These are phyloP conservation scores for Globisporangium solare DNA, from an alignment of 352 stramenopile species.

Conservation along the genomic window DNA sequence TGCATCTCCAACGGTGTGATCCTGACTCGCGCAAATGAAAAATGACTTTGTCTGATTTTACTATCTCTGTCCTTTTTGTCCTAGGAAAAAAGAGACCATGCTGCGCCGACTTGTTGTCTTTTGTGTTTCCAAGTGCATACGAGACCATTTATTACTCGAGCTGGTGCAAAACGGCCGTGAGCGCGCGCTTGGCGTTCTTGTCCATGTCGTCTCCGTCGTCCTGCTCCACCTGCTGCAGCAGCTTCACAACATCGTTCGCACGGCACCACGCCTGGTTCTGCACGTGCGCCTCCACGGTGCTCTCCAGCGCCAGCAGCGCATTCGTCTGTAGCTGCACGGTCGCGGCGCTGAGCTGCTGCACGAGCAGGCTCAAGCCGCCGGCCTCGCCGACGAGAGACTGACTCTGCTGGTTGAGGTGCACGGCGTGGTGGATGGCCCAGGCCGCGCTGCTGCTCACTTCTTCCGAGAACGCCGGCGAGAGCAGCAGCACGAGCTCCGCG, in stretches of 20 bases:
- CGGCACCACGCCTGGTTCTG: slow-evolving; percentile 47
- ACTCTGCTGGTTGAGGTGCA: slow-evolving; percentile 56
- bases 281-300: slow-evolving; percentile 36
- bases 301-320: slow-evolving; percentile 60
- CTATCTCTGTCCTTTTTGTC: no score
- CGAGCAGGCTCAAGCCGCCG: slow-evolving; percentile 52
- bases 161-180: slow-evolving; percentile 41
- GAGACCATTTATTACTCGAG: slow-evolving; percentile 18
- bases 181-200: slow-evolving; percentile 42
- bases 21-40: no score
- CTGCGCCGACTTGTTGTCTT: no score
- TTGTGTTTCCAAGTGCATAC: background rate
- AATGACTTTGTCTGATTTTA: no score
- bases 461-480: slow-evolving; percentile 58
- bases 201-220: slow-evolving; percentile 49
- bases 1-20: background rate
- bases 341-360: slow-evolving; percentile 36
- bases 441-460: slow-evolving; percentile 67
- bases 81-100: no score
- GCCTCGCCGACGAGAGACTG: slow-evolving; percentile 56
- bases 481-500: slow-evolving; percentile 49
- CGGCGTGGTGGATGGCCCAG: slow-evolving; percentile 71
- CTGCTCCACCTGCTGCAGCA: slow-evolving; percentile 37
- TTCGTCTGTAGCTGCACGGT: slow-evolving; percentile 66
- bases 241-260: slow-evolving; percentile 30